A percentile compares a stretch with the other conserved stretches of the same genome.
Evolutionary conservation across 2,329 filamentous ascomycete species (phyloP).

Genomic region (Colletotrichum tanaceti): DNA sequence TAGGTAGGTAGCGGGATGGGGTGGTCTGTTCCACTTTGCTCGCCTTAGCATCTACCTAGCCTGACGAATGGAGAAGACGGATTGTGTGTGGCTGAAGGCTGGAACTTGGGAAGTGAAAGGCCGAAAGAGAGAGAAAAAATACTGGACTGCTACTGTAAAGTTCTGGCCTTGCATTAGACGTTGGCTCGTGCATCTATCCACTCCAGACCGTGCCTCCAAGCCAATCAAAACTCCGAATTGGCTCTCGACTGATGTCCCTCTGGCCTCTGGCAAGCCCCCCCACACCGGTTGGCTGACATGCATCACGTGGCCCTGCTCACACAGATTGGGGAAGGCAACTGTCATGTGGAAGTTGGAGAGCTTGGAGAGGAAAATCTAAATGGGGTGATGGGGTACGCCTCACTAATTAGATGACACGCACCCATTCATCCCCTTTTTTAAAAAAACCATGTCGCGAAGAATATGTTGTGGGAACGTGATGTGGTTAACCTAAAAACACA

Average conservation of each 20-base stretch:
- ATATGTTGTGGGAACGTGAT: too few relatives aligned
- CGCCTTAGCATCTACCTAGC: constrained; percentile 13
- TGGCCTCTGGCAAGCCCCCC: constrained; percentile 1
- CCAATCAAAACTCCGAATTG: constrained; percentile 36
- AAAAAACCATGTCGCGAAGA: too few relatives aligned
- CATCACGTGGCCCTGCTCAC: constrained; percentile 36
- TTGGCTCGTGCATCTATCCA: constrained; percentile 33
- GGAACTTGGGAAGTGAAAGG: constrained; percentile 3
- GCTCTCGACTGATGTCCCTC: constrained; percentile 22
- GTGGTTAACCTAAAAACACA: too few relatives aligned
- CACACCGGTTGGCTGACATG: constrained; percentile 5
- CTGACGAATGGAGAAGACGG: constrained; percentile 10
- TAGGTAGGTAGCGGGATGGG: constrained; percentile 4
- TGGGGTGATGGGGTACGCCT: not conserved
- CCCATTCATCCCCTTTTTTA: too few relatives aligned
- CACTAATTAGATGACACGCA: too few relatives aligned
- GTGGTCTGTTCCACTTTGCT: not conserved
- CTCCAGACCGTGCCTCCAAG: constrained; percentile 17
- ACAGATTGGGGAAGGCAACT: constrained; percentile 4
- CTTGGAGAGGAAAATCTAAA: not conserved
- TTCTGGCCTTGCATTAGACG: constrained; percentile 37
- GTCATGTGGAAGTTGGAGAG: not conserved
- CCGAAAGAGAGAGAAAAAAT: constrained; percentile 22
- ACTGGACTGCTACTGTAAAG: too few relatives aligned
- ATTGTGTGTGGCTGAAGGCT: constrained; percentile 35